A percentile compares a stretch with the other conserved stretches of the same genome.
These are phyloP conservation scores for Dactylellina sp. DNA, from an alignment of 2,329 filamentous ascomycete species.

Conservation along the genomic window DNA sequence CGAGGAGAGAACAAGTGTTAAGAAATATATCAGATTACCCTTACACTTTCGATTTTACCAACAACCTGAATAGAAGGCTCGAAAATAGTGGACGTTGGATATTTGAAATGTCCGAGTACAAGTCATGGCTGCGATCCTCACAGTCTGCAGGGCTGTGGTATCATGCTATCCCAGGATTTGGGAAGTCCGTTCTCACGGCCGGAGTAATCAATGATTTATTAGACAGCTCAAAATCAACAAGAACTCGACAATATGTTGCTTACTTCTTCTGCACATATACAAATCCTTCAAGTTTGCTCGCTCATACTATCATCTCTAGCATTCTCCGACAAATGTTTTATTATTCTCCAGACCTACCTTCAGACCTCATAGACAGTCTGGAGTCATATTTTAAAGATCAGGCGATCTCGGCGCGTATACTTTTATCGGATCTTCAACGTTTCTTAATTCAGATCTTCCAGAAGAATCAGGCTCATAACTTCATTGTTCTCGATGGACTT, in stretches of 20 bases:
- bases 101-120: slow-evolving; percentile 59
- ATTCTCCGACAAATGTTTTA: slow-evolving; percentile 59
- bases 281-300: slow-evolving; percentile 57
- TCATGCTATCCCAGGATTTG: slow-evolving; percentile 46
- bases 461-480: slow-evolving; percentile 36
- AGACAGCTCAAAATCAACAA: slow-evolving; percentile 10
- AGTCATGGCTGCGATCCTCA: slow-evolving; percentile 57
- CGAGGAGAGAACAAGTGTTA: slow-evolving; percentile 60
- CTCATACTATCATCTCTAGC: slow-evolving; percentile 58
- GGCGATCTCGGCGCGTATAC: slow-evolving; percentile 24
- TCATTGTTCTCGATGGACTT: slow-evolving; percentile 63
- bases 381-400: slow-evolving; percentile 43
- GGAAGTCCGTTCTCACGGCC: slow-evolving; percentile 45
- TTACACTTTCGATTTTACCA: slow-evolving; percentile 59
- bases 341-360: slow-evolving; percentile 17
- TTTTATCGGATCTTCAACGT: slow-evolving; percentile 7
- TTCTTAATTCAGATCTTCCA: slow-evolving; percentile 29
- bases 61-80: slow-evolving; percentile 61
- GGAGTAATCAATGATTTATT: slow-evolving; percentile 30
- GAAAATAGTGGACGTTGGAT: slow-evolving; percentile 61
- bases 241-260: slow-evolving; percentile 40
- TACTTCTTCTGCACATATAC: slow-evolving; percentile 61
- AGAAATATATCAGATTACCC: slow-evolving; percentile 61
- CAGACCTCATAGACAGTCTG: slow-evolving; percentile 13
- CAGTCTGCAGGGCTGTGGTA: slow-evolving; percentile 60